Conservation (phyloP, 805 yeast genomes). For the Maudiozyma bulderi region DNA sequence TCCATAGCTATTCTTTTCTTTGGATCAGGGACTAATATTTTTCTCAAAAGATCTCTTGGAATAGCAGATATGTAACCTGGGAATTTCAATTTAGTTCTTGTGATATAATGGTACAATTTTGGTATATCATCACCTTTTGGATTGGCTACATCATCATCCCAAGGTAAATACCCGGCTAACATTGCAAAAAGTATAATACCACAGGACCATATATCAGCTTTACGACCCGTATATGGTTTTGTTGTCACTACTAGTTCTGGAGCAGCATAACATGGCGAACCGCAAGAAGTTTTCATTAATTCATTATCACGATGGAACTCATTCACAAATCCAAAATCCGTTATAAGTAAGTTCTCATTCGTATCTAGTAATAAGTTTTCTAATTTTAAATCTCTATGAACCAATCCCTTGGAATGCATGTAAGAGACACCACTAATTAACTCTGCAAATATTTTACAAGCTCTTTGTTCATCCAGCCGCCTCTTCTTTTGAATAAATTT, state of each 20-base stretch:
- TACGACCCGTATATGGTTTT: slow-evolving; percentile 80
- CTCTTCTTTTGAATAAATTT: slow-evolving; percentile 84
- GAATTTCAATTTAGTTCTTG: slow-evolving; percentile 83
- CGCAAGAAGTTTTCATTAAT: slow-evolving; percentile 89
- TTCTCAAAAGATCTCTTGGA: slow-evolving; percentile 82
- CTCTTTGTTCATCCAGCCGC: slow-evolving; percentile 75
- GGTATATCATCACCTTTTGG: slow-evolving; percentile 95
- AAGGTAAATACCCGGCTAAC: slow-evolving; percentile 94
- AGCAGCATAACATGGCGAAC: slow-evolving; percentile 97
- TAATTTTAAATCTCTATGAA: slow-evolving; percentile 84
- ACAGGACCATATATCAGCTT: slow-evolving; percentile 95
- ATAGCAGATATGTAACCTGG: slow-evolving; percentile 88
- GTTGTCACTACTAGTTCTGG: slow-evolving; percentile 89
- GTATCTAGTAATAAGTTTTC: slow-evolving; percentile 79
- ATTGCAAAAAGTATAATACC: slow-evolving; percentile 94
- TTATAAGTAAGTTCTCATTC: slow-evolving; percentile 74
- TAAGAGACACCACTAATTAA: slow-evolving; percentile 89
- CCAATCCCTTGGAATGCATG: slow-evolving; percentile 85
- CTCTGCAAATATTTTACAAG: slow-evolving; percentile 85
- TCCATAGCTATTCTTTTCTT: slow-evolving; percentile 56
- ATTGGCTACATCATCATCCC: slow-evolving; percentile 93
- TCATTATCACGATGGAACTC: slow-evolving; percentile 53
- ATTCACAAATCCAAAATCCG: slow-evolving; percentile 94
- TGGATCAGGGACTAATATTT: slow-evolving; percentile 80
- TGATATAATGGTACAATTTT: slow-evolving; percentile 81